Conservation (phyloP, 441 rosid species). For the Populus trichocarpa region DNA sequence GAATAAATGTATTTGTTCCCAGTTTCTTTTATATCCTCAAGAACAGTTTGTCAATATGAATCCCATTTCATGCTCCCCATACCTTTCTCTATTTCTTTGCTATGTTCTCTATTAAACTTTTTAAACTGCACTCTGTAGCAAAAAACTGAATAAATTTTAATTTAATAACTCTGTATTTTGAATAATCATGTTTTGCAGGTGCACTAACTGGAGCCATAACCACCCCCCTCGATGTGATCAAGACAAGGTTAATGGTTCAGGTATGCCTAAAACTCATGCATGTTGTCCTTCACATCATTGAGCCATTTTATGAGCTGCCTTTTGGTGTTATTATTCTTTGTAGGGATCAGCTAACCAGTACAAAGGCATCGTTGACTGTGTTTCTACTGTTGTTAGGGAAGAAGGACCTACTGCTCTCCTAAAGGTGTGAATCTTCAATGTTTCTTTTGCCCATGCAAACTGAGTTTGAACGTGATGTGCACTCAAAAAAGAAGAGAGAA, state of each 20-base stretch:
- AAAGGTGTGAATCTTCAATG: conserved; percentile 44
- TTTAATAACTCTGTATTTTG: not conserved
- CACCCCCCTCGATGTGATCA: conserved; percentile 95
- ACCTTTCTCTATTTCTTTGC: no score
- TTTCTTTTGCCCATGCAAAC: not conserved
- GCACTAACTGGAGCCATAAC: conserved; percentile 95
- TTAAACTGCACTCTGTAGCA: not conserved
- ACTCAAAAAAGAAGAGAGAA: not conserved
- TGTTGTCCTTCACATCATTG: not conserved
- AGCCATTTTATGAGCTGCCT: not conserved
- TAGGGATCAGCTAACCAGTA: conserved; percentile 86
- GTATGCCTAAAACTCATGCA: conserved; percentile 28
- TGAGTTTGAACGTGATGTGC: not conserved
- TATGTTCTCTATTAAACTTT: not conserved
- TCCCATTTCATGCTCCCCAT: not conserved
- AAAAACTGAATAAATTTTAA: not conserved
- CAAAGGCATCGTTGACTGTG: conserved; percentile 79
- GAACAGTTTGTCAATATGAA: not conserved
- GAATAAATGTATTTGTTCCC: not conserved
- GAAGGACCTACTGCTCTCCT: conserved; percentile 87
- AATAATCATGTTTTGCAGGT: conserved; percentile 34
- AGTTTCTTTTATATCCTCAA: not conserved
- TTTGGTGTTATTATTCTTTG: conserved; percentile 5
- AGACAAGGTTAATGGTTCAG: conserved; percentile 96
- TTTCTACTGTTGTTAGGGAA: conserved; percentile 70